phyloP scores from a whole-genome alignment of 2,329 filamentous ascomycete species.

The Ophiostoma sp. region DNA sequence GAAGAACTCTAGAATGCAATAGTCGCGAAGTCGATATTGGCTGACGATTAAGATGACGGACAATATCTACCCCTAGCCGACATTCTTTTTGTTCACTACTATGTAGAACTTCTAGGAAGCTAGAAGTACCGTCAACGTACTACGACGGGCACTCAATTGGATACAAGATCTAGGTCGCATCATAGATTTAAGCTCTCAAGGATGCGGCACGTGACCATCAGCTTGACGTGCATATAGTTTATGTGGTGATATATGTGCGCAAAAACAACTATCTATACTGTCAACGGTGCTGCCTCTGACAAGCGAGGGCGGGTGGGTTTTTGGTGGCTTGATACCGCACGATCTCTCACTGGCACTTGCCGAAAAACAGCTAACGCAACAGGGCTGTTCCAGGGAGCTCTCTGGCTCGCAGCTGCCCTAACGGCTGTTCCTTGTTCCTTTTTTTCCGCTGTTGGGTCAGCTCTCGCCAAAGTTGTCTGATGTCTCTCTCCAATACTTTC shows the following conservation, averaged over 20 bases:
- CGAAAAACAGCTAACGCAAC: neutral
- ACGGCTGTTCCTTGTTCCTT: neutral
- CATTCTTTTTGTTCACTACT: no score
- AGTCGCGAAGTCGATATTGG: neutral
- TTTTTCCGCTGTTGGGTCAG: neutral
- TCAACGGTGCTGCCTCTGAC: neutral
- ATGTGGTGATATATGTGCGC: neutral
- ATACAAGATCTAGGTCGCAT: neutral
- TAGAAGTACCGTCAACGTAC: no score
- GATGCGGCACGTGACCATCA: neutral
- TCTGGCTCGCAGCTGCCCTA: neutral
- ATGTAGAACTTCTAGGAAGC: no score
- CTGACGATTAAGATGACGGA: neutral
- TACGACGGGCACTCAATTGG: neutral
- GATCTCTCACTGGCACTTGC: slow-evolving; percentile 1
- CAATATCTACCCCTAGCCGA: no score
- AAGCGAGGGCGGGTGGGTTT: neutral
- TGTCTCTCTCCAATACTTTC: neutral
- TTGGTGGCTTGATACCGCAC: neutral
- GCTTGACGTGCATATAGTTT: neutral
- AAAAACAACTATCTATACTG: neutral
- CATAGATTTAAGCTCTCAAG: neutral
- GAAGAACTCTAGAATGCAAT: neutral
- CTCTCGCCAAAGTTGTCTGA: neutral
- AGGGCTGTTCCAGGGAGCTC: neutral